A percentile compares a stretch with the other conserved stretches of the same genome.
Conservation (phyloP, 2,329 filamentous ascomycete species). For the Talaromyces sp. region DNA sequence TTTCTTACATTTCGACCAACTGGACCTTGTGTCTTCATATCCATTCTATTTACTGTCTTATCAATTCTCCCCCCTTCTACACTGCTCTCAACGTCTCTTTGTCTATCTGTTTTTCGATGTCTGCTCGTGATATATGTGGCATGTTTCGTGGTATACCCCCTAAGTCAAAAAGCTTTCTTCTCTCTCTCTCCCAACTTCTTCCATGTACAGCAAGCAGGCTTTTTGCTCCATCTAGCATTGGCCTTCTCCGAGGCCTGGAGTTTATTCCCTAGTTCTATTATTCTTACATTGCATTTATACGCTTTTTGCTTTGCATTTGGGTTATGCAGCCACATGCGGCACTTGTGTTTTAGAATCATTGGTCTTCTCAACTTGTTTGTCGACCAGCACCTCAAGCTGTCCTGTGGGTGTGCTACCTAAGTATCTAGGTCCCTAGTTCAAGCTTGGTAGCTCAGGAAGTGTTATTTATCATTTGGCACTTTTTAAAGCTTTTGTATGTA, state of each 20-base stretch:
- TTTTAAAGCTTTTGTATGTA: no score
- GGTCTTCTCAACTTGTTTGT: no score
- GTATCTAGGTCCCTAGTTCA: no score
- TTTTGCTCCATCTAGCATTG: constrained; percentile 12
- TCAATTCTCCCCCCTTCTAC: constrained; percentile 12
- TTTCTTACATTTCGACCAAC: not conserved
- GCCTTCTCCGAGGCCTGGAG: constrained; percentile 11
- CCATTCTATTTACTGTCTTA: constrained; percentile 10
- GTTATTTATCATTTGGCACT: no score
- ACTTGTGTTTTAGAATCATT: no score
- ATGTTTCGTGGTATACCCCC: constrained; percentile 33
- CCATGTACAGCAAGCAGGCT: constrained; percentile 19
- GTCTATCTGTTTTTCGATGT: constrained; percentile 15
- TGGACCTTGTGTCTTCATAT: not conserved
- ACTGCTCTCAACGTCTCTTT: constrained; percentile 23
- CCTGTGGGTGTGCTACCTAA: no score
- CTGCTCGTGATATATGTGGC: constrained; percentile 28
- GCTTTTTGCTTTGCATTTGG: not conserved
- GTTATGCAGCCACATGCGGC: no score
- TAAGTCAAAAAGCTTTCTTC: constrained; percentile 23
- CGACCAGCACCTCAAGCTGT: no score
- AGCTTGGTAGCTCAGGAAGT: no score
- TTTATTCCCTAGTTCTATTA: constrained; percentile 13
- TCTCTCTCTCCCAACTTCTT: constrained; percentile 7
- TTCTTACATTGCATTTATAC: not conserved